Evolutionary conservation across 2,329 filamentous ascomycete species (phyloP), one percentile per base, ranked within the genome.

Genomic region (Ophiostoma novo-ulmi): DNA sequence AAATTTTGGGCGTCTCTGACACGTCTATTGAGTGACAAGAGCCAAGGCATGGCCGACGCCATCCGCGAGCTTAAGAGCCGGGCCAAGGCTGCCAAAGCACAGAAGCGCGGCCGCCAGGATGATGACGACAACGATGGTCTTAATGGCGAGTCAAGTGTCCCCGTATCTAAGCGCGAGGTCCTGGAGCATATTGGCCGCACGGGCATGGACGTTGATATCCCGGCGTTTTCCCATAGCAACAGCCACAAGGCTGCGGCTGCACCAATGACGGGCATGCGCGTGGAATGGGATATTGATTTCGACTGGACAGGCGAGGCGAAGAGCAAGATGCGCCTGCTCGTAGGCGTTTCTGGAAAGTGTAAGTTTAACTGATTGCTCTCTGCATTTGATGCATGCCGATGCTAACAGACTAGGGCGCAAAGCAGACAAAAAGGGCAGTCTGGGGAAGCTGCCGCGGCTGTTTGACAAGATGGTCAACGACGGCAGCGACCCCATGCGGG

Each of bases 261-360:
- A 3, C 1, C 31, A 13, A 52, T 79, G 11, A 80, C 84, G 1
- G 77, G 81, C 13, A 70, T 88, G 5, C 83, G 86, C 36, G 79
- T 92, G 1, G 81, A 83, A 71, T 92, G 90, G 90, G 81, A 78
- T 66, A 87, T 91, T 63, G 78, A 79, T 1, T 91, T 92, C 75
- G 89, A 92, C 77, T 92, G 89, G 89, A 89, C 89, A 0, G 90
- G 90, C 6, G 90, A 92, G 76, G 89, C 88, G 5, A 84, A 85
- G 75, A 91, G 85, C 74, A 81, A 81, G 64, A 78, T 91, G 20
- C 80, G 79, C 5, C 80, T 89, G 13, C 77, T 86, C 73, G 80
- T 87, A 1, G 84, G 85, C 5, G 80, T 88, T 58, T 89, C 89
- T 0, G 82, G 80, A 8, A 86, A 85, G 76, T 92, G 89, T 91